These are phyloP conservation scores for Sphaerulina musiva DNA, from an alignment of 2,329 filamentous ascomycete species.

Conservation along the genomic window DNA sequence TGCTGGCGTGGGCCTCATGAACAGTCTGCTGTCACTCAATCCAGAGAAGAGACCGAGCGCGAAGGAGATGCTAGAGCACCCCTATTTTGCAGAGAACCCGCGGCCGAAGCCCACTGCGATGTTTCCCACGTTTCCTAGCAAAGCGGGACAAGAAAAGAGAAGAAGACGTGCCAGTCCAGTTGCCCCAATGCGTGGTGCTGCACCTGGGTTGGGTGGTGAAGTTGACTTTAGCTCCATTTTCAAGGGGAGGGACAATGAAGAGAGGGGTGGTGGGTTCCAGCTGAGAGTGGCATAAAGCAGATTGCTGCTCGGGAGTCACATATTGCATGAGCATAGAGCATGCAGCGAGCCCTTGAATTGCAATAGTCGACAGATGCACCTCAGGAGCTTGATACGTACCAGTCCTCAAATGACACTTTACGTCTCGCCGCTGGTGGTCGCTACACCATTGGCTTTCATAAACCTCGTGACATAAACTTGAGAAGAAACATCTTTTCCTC, in stretches of 20 bases:
- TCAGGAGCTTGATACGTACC: too few relatives aligned
- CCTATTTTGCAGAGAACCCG: constrained; percentile 86
- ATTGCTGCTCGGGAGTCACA: too few relatives aligned
- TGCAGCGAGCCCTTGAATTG: too few relatives aligned
- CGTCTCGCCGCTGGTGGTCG: too few relatives aligned
- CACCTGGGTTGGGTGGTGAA: constrained; percentile 32
- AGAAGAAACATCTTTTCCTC: too few relatives aligned
- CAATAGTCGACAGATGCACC: too few relatives aligned
- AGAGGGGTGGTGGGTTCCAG: constrained; percentile 45
- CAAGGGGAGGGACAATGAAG: constrained; percentile 43
- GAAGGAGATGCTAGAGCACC: constrained; percentile 65
- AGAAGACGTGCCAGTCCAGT: constrained; percentile 67
- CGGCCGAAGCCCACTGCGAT: constrained; percentile 82
- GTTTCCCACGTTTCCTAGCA: constrained; percentile 96
- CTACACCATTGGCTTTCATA: too few relatives aligned
- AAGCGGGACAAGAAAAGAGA: constrained; percentile 79
- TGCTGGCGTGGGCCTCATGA: constrained; percentile 65
- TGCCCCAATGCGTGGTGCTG: constrained; percentile 67
- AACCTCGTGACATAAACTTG: too few relatives aligned
- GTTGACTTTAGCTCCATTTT: constrained; percentile 48
- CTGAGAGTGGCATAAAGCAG: constrained; percentile 28
- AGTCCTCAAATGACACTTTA: too few relatives aligned
- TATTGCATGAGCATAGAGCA: too few relatives aligned
- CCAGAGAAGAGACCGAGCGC: constrained; percentile 66
- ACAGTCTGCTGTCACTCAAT: constrained; percentile 64